These are phyloP conservation scores for Skeletonema potamos DNA, from an alignment of 108 stramenopile genomes.

Conservation along the genomic window DNA sequence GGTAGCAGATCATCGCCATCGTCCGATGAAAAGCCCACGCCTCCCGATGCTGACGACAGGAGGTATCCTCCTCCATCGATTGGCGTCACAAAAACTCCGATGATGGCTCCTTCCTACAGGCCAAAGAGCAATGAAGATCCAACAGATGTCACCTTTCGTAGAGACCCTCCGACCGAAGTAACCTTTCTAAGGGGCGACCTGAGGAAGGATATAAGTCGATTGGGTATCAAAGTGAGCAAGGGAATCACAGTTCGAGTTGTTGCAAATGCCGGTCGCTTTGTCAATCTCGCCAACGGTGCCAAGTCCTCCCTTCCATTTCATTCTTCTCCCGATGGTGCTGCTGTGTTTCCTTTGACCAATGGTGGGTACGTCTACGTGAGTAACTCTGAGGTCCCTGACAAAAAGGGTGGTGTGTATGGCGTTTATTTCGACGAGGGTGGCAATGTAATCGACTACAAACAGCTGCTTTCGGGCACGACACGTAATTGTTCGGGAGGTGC, in stretches of 20 bases:
- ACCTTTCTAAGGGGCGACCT: conserved; percentile 8
- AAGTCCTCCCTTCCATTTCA: conserved; percentile 20
- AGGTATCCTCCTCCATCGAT: neutral
- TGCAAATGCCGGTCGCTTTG: neutral
- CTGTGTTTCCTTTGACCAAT: conserved; percentile 15
- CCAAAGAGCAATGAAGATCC: neutral
- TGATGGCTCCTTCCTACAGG: neutral
- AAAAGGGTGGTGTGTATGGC: conserved; percentile 16
- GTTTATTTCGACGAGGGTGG: conserved; percentile 34
- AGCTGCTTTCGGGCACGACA: conserved; percentile 18
- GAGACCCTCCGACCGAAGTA: neutral
- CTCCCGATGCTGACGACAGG: neutral
- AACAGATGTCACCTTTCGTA: neutral
- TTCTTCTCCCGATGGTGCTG: conserved; percentile 27
- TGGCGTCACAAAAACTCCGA: neutral
- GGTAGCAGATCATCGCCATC: neutral
- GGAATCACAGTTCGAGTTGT: neutral
- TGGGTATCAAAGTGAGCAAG: conserved; percentile 8
- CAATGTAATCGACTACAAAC: conserved; percentile 28
- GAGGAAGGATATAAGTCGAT: neutral
- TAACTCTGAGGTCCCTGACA: conserved; percentile 15
- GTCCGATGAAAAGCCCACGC: neutral
- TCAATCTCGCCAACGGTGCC: neutral
- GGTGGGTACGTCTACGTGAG: conserved; percentile 32
- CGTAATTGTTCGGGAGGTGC: conserved; percentile 45